Evolutionary conservation across 164 flowering plant species (phyloP), one percentile per base, ranked within the genome.

Genomic region (Macadamia integrifolia): DNA sequence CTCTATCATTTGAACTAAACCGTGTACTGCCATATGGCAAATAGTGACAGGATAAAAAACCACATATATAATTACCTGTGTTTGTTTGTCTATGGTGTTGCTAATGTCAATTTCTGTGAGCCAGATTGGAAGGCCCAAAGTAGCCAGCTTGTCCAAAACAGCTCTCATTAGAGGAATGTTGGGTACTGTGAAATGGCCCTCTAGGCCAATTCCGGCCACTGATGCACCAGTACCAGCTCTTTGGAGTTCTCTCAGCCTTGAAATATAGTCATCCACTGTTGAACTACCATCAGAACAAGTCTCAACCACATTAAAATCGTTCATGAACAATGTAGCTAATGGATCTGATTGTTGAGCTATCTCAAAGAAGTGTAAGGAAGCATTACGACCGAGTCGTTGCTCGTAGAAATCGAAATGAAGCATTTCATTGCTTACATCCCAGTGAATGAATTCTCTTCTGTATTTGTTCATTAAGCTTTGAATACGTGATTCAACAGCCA

Each of bases 251-350:
- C 72, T 76, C 15, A 92, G 43, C 80, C 79, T 88, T 9, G 68
- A 69, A 9, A 90, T 81, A 69, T 83, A 94, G 0, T 63, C 40
- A 61, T 94, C 99, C 3, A 92, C 99, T 4, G 91, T 90, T 1
- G 99, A 92, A 29, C 89, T 83, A 58, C n/a, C 81, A 69, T 94
- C 99, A 29, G 66, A 57, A 66, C 98, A 91, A 29, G 90, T 88
- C 78, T 94, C 99, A 57, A 94, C 87, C 46, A 94, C 97, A 69
- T 90, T 94, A 68, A 79, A 92, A 28, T 94, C 97, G 70, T 94
- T 94, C 97, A 92, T 75, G 69, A 92, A 92, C 66, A 92, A 46
- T 0, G 91, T 92, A 0, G 97, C 90, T 35, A 84, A 66, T 1
- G 97, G 95, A 58, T 94, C 99, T 3, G 83, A 62, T 49, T 72